Evolutionary conservation across 2,329 filamentous ascomycete species (phyloP), one percentile per base, ranked within the genome.

Genomic region (Apiospora arundinis): DNA sequence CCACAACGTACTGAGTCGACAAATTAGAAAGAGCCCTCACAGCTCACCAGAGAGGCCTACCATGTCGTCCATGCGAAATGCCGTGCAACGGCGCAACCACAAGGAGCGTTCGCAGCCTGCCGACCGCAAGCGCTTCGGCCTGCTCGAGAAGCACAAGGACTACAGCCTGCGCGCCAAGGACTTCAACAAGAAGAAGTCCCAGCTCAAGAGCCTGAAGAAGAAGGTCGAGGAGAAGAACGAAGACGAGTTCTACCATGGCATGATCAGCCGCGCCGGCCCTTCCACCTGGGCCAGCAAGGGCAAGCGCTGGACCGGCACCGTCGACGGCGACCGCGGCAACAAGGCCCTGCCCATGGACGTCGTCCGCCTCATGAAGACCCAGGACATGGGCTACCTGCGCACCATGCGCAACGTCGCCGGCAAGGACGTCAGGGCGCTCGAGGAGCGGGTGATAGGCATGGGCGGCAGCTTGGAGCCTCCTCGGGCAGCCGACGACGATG

Each of bases 101-200:
- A 90, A 92, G 77, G 96, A 98, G 87, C 92, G 96, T 77, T 93
- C 93, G 46, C 96, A 98, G 82, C 93, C 95, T 52, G 83, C 90
- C 74, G 93, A 95, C 80, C 93, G 96, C 69, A 86, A 92, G 75
- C 94, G 94, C 85, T 94, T 95, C 83, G 96, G 96, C 74, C 89
- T 98, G 28, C 91, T 98, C 73, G 96, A 98, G 82, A 98, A 99
- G 85, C 93, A 96, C 88, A 98, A 98, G 87, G 90, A 92, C 80
- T 92, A 92, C 81, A 86, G 87, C 66, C 87, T 90, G 69, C 90
- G 91, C 73, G 89, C 91, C 37, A 85, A 87, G 75, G 91, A 92
- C 79, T 91, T 89, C 85, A 90, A 90, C 78, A 86, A 87, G 81
- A 92, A 93, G 78, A 90, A 92, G 79, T 80, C 82, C 0, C 85